A percentile compares a stretch with the other conserved stretches of the same genome.
These are phyloP conservation scores for Blastomyces gilchristii DNA, from an alignment of 2,329 filamentous ascomycete species.

Conservation along the genomic window DNA sequence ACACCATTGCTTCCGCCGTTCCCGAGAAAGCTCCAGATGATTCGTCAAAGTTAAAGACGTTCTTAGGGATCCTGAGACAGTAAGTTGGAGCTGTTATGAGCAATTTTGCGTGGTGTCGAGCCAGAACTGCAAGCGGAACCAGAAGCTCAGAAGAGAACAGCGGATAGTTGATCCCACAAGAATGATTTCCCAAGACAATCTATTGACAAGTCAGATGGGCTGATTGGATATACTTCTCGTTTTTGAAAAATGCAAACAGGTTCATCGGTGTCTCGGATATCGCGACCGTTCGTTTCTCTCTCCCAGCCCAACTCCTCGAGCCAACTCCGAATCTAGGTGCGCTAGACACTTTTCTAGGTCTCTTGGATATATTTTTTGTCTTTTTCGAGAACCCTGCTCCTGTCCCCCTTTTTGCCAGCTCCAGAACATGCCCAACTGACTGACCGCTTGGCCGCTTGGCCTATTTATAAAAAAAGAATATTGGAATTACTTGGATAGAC, in stretches of 20 bases:
- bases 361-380: background rate
- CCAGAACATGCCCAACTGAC: background rate
- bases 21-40: conserved; percentile 59
- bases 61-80: conserved; percentile 79
- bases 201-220: background rate
- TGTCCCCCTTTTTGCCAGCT: background rate
- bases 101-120: no score
- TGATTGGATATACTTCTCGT: conserved; percentile 10
- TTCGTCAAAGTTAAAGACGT: conserved; percentile 77
- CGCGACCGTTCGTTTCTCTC: conserved; percentile 86
- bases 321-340: conserved; percentile 80
- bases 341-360: conserved; percentile 11
- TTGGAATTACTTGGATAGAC: conserved; percentile 95
- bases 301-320: conserved; percentile 90
- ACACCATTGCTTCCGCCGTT: conserved; percentile 10
- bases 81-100: conserved; percentile 38
- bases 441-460: background rate
- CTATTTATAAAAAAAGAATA: conserved; percentile 53
- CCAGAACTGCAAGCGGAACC: no score
- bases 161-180: background rate
- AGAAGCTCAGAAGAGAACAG: background rate
- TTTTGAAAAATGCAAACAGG: conserved; percentile 38
- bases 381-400: background rate
- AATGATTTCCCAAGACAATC: background rate
- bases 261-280: conserved; percentile 96